phyloP scores from a whole-genome alignment of 2,329 filamentous ascomycete species.

The Rosellinia necatrix region DNA sequence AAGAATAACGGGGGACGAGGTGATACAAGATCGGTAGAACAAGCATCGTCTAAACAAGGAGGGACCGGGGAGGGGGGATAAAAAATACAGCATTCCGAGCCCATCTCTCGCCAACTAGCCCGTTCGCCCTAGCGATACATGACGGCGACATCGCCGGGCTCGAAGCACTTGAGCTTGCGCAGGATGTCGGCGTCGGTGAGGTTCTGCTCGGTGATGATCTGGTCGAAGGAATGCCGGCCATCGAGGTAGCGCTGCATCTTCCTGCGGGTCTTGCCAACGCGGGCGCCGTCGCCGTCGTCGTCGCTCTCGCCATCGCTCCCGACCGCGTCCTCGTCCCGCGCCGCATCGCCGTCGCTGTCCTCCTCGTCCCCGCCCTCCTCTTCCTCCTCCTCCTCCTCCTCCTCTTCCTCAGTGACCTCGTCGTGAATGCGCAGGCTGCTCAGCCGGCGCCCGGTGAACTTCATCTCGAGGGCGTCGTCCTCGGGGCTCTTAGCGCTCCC shows the following conservation, averaged over 20 bases:
- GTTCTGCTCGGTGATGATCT: conserved; percentile 78
- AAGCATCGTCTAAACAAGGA: too few relatives aligned
- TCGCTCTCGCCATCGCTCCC: conserved; percentile 27
- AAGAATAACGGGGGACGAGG: too few relatives aligned
- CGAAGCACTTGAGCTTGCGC: conserved; percentile 65
- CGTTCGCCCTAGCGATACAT: conserved; percentile 55
- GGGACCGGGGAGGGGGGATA: too few relatives aligned
- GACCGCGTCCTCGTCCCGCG: conserved; percentile 11
- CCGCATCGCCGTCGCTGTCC: too few relatives aligned
- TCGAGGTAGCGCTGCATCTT: conserved; percentile 70
- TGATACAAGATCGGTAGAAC: too few relatives aligned
- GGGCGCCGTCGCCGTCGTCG: conserved; percentile 15
- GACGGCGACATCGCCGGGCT: conserved; percentile 57
- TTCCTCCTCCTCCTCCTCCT: neutral
- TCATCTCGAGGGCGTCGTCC: conserved; percentile 25
- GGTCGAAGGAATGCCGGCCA: conserved; percentile 77
- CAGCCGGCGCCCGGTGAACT: conserved; percentile 11
- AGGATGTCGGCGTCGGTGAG: conserved; percentile 72
- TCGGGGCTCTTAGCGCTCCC: conserved; percentile 7
- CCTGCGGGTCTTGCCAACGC: conserved; percentile 36
- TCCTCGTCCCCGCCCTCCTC: neutral
- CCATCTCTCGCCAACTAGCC: too few relatives aligned
- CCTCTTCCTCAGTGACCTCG: neutral
- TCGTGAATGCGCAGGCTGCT: neutral
- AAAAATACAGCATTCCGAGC: neutral